phyloP scores from a whole-genome alignment of 179 eudicot species.

The Spergularia azorica region DNA sequence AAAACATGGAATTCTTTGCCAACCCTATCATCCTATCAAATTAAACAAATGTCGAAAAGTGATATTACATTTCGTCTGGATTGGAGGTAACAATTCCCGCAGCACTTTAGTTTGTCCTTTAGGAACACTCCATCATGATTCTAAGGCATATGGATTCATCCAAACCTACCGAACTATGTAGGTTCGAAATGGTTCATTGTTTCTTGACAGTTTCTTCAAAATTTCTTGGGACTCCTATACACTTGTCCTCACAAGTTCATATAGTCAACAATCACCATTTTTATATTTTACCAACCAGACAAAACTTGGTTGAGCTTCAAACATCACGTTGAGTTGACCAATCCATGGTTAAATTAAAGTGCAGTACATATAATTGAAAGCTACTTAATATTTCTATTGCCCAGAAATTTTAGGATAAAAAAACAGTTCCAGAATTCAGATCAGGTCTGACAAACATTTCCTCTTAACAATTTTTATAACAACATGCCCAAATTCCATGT shows the following conservation, averaged over 20 bases:
- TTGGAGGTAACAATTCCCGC: no score
- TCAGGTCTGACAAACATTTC: not conserved
- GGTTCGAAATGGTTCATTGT: not conserved
- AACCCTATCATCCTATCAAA: no score
- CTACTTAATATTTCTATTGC: not conserved
- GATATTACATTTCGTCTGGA: no score
- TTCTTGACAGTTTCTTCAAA: not conserved
- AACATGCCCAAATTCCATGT: constrained; percentile 9
- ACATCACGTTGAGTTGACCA: no score
- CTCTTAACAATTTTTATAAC: not conserved
- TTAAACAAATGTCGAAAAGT: no score
- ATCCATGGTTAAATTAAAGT: not conserved
- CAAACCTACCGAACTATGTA: not conserved
- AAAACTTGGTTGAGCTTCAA: no score
- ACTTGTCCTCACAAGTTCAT: no score
- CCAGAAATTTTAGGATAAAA: not conserved
- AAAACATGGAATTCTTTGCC: no score
- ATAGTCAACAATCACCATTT: no score
- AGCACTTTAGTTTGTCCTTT: not conserved
- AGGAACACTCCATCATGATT: not conserved
- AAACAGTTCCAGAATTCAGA: not conserved
- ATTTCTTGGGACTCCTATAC: no score
- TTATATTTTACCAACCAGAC: no score
- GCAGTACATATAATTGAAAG: no score
- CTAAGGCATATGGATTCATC: not conserved